A percentile compares a stretch with the other conserved stretches of the same genome.
Evolutionary conservation across 441 rosid genomes (phyloP).

Genomic region (Gossypium gossypioides): DNA sequence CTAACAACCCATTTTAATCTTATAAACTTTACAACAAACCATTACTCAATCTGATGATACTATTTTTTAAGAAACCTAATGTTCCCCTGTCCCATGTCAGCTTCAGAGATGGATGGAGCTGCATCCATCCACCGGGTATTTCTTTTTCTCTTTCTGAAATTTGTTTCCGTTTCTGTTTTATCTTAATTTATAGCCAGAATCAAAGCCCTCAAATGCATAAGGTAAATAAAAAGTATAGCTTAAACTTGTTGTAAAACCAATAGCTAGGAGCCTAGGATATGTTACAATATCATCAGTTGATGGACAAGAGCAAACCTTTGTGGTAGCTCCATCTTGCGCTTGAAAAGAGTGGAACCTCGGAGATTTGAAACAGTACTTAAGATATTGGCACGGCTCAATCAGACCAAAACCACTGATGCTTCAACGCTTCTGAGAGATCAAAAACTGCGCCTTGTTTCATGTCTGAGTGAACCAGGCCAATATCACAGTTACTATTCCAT

Average conservation of each 20-base stretch:
- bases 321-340: neutral
- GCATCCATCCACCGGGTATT: neutral
- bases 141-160: neutral
- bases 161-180: neutral
- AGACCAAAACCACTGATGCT: slow-evolving; percentile 14
- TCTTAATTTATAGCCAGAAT: neutral
- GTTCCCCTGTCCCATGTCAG: neutral
- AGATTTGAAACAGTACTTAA: slow-evolving; percentile 25
- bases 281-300: neutral
- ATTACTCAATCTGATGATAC: neutral
- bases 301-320: neutral
- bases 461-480: slow-evolving; percentile 54
- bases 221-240: neutral
- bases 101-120: neutral
- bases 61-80: neutral
- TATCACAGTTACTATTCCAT: slow-evolving; percentile 35
- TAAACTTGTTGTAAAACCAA: neutral
- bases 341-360: neutral
- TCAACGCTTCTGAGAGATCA: neutral
- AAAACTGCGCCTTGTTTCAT: neutral
- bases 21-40: neutral
- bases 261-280: neutral
- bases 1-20: neutral
- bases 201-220: neutral
- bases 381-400: slow-evolving; percentile 67